Base-by-base conservation (phyloP, 2,329 filamentous ascomycete genomes). In the Chrysosporium keratinophilum region DNA sequence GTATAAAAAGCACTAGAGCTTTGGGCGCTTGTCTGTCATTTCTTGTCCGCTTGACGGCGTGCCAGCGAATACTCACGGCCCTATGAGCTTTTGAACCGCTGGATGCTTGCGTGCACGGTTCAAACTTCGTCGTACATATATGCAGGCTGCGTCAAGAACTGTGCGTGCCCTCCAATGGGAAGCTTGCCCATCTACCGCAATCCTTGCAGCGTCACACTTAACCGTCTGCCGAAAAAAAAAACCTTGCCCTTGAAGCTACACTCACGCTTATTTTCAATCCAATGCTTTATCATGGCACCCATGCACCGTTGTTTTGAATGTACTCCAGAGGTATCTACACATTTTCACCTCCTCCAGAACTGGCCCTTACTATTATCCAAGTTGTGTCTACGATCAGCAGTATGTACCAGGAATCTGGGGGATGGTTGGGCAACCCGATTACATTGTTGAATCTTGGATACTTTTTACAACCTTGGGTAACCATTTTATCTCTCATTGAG, bases 141-240 rank as follows among this genome's bases (percentile, higher is more conserved):
- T 37, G 10, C n/a, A 12, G n/a, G n/a, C 35, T 5, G 41, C 41
- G 12, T 23, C 23, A 33, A 47, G n/a, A 17, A 10, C 10, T 47
- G 11, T 34, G 12, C 12, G 48, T 10, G 17, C 23, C 39, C 31
- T 43, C 49, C 39, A 51, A 51, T 51, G 39, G 49, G 49, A 51
- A 43, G 15, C 40, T 23, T 20, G 20, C 12, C 28, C 31, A 12
- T 4, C 14, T 50, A 5, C 39, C 49, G 34, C 49, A 39, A 51
- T 51, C 49, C 49, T 43, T 51, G 49, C 49, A 51, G 17, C 49
- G 39, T 51, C 49, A 35, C 49, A 43, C n/a, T n/a, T 12, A 31
- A n/a, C 14, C n/a, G 17, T 37, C 10, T 37, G 35, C n/a, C 10
- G 10, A n/a, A 12, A 37, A n/a, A 12, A 37, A 12, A n/a, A n/a